Evolutionary conservation across 2,329 filamentous ascomycete genomes (phyloP).

Genomic region (Ceratocystis cubensis): DNA sequence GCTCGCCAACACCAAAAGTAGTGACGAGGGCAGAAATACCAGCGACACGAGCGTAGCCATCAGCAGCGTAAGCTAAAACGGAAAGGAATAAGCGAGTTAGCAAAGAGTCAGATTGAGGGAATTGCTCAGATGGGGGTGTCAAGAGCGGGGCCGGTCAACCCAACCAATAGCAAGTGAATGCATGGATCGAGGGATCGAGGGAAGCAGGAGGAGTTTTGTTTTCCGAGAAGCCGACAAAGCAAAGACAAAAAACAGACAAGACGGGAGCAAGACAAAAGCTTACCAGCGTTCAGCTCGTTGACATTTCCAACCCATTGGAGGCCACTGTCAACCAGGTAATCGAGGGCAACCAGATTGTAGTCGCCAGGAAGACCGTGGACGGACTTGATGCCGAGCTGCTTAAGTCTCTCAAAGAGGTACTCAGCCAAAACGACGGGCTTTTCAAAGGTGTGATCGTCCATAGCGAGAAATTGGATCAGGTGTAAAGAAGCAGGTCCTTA

Average conservation of each 20-base stretch:
- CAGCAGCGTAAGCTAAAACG: constrained; percentile 55
- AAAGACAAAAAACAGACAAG: neutral
- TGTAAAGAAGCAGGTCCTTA: constrained; percentile 1
- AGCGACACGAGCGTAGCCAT: constrained; percentile 64
- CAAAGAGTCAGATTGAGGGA: too few species aligned
- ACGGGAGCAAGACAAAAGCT: constrained; percentile 25
- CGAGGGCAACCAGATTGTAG: constrained; percentile 57
- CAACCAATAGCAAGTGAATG: neutral
- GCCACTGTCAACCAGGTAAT: constrained; percentile 47
- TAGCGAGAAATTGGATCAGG: neutral
- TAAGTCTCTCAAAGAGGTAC: constrained; percentile 53
- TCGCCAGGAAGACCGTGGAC: constrained; percentile 60
- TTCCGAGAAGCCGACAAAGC: neutral
- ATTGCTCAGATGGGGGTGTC: neutral
- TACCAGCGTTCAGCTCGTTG: constrained; percentile 61
- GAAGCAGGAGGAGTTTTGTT: neutral
- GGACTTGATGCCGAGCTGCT: constrained; percentile 51
- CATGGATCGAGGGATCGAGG: constrained; percentile 14
- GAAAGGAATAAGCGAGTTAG: constrained; percentile 22
- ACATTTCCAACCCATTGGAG: constrained; percentile 56
- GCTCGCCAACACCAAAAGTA: constrained; percentile 62
- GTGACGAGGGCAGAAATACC: constrained; percentile 59
- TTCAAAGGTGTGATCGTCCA: constrained; percentile 27
- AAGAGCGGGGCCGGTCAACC: neutral
- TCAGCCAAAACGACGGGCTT: constrained; percentile 49